Percentiles rank a stretch among this genome's conserved stretches.
Evolutionary conservation across 768 basidiomycete genomes (phyloP).

Genomic region (Rhodocollybia butyracea): DNA sequence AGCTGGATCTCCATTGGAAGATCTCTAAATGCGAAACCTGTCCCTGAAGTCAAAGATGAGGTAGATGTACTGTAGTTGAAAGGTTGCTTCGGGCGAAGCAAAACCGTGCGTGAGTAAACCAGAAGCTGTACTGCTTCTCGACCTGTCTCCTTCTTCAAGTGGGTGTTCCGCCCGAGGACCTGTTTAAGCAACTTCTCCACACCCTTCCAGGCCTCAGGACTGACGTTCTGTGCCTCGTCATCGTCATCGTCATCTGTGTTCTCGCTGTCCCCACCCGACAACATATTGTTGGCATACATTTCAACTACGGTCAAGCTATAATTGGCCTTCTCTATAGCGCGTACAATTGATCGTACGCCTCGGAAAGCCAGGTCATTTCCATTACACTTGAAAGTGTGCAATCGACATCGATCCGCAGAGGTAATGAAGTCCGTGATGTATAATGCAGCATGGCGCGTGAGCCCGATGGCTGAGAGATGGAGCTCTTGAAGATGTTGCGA

Average conservation of each 20-base stretch:
- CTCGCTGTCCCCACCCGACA: slow-evolving; percentile 39
- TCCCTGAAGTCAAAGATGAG: slow-evolving; percentile 29
- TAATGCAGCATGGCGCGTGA: slow-evolving; percentile 40
- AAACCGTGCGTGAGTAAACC: slow-evolving; percentile 43
- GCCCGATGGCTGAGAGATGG: slow-evolving; percentile 48
- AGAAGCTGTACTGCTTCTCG: slow-evolving; percentile 49
- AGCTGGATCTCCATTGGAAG: slow-evolving; percentile 59
- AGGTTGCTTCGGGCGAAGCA: slow-evolving; percentile 32
- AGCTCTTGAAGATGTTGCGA: slow-evolving; percentile 49
- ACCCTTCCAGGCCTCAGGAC: slow-evolving; percentile 31
- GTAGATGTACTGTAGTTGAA: background rate
- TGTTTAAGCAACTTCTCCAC: slow-evolving; percentile 28
- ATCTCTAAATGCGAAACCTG: slow-evolving; percentile 4
- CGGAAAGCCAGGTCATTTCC: slow-evolving; percentile 50
- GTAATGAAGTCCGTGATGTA: slow-evolving; percentile 46
- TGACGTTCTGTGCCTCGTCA: slow-evolving; percentile 9
- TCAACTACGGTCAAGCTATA: slow-evolving; percentile 46
- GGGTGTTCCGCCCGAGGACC: slow-evolving; percentile 41
- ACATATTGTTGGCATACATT: slow-evolving; percentile 44
- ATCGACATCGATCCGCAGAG: slow-evolving; percentile 42
- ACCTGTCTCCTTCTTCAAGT: slow-evolving; percentile 34
- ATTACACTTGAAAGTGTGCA: slow-evolving; percentile 50
- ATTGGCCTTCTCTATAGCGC: slow-evolving; percentile 43
- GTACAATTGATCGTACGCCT: slow-evolving; percentile 42
- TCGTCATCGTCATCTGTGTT: slow-evolving; percentile 33